Percentiles rank a stretch among this genome's conserved stretches.
Conservation (phyloP, 1,284 basidiomycete species). For the Naganishia albida region DNA sequence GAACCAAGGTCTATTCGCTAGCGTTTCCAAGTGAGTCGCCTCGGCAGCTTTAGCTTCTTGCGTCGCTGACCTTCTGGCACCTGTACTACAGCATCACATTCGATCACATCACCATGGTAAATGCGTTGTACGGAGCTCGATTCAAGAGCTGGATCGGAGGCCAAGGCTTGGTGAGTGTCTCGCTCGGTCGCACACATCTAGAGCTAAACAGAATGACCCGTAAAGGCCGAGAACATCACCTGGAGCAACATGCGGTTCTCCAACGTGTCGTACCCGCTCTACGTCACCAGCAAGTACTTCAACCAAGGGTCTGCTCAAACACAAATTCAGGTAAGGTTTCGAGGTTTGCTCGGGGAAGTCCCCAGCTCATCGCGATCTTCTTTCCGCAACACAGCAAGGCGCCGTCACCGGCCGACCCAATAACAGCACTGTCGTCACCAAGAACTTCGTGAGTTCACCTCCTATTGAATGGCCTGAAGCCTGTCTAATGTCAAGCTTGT, state of each 20-base stretch:
- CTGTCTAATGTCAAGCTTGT: slow-evolving; percentile 52
- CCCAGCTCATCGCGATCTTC: not conserved
- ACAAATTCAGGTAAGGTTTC: slow-evolving; percentile 36
- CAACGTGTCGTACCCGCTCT: slow-evolving; percentile 57
- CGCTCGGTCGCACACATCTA: not conserved
- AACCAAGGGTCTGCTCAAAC: slow-evolving; percentile 40
- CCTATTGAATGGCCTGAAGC: too few species aligned
- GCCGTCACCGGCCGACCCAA: slow-evolving; percentile 36
- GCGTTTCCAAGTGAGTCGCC: slow-evolving; percentile 37
- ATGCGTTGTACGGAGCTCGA: slow-evolving; percentile 58
- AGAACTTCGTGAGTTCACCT: slow-evolving; percentile 38
- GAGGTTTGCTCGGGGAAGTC: not conserved
- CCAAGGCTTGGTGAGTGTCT: slow-evolving; percentile 56
- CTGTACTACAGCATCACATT: slow-evolving; percentile 35
- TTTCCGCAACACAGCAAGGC: too few species aligned
- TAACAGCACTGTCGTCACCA: slow-evolving; percentile 38
- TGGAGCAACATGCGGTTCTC: slow-evolving; percentile 31
- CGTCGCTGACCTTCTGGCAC: not conserved
- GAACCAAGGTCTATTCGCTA: slow-evolving; percentile 48
- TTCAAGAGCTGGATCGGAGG: slow-evolving; percentile 58
- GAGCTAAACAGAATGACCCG: not conserved
- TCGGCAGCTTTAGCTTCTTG: not conserved
- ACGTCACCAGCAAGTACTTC: slow-evolving; percentile 58
- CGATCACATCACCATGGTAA: slow-evolving; percentile 40
- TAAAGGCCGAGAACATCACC: slow-evolving; percentile 41